Conservation (phyloP, 2,329 filamentous ascomycete genomes). For the Clarireedia paspali region DNA sequence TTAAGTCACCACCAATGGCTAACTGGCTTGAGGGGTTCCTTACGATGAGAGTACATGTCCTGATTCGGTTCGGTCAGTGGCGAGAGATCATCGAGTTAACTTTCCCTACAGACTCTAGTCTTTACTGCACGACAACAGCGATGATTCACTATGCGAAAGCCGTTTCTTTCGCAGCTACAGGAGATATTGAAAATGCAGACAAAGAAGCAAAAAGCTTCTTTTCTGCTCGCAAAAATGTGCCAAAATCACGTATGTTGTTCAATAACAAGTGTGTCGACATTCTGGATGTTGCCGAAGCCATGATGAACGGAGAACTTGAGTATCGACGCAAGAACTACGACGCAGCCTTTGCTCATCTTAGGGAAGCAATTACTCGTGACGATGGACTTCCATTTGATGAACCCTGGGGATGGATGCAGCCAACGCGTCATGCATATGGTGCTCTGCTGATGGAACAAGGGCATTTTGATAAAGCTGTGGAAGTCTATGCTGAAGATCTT, state of each 20-base stretch:
- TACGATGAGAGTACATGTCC: conserved; percentile 58
- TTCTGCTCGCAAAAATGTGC: conserved; percentile 44
- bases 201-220: conserved; percentile 43
- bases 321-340: conserved; percentile 56
- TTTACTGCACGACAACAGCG: conserved; percentile 65
- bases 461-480: conserved; percentile 45
- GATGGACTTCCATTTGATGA: conserved; percentile 63
- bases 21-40: conserved; percentile 71
- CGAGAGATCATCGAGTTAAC: conserved; percentile 50
- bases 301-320: conserved; percentile 67
- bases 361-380: conserved; percentile 49
- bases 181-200: conserved; percentile 46
- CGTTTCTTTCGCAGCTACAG: conserved; percentile 55
- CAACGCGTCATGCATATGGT: conserved; percentile 61
- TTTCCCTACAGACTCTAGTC: conserved; percentile 46
- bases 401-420: conserved; percentile 77
- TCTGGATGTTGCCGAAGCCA: conserved; percentile 50
- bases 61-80: conserved; percentile 70
- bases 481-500: conserved; percentile 53
- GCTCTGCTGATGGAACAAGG: conserved; percentile 63
- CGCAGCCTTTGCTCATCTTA: conserved; percentile 50
- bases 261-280: conserved; percentile 60
- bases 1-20: conserved; percentile 65
- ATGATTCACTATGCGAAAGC: conserved; percentile 62
- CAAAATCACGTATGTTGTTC: conserved; percentile 54